These are phyloP conservation scores for Hypoxylon sp. DNA, from an alignment of 2,329 filamentous ascomycete genomes.

Conservation along the genomic window DNA sequence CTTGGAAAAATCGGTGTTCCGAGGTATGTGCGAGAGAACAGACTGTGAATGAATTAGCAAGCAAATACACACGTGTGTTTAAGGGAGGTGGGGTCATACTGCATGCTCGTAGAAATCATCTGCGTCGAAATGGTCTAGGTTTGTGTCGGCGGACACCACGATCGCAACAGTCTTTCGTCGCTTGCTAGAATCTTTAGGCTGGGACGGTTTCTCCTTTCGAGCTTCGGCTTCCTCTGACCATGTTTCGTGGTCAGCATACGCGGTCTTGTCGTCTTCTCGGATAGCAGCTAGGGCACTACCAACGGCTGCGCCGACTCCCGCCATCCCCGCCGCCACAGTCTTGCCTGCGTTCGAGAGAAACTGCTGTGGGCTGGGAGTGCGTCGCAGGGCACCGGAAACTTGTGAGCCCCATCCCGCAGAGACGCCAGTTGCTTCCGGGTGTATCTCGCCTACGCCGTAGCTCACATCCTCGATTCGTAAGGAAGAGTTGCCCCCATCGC, in stretches of 20 bases:
- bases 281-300: slow-evolving; percentile 88
- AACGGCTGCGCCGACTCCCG: slow-evolving; percentile 85
- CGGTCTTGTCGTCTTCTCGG: slow-evolving; percentile 84
- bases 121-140: slow-evolving; percentile 71
- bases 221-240: slow-evolving; percentile 93
- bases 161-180: slow-evolving; percentile 86
- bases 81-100: slow-evolving; percentile 67
- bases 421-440: slow-evolving; percentile 55
- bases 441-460: slow-evolving; percentile 59
- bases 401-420: slow-evolving; percentile 77
- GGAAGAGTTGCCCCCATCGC: slow-evolving; percentile 58
- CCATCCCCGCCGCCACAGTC: slow-evolving; percentile 84
- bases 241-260: slow-evolving; percentile 87
- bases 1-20: slow-evolving; percentile 78
- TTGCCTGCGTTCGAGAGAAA: slow-evolving; percentile 87
- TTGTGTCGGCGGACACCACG: slow-evolving; percentile 85
- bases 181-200: slow-evolving; percentile 57
- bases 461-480: slow-evolving; percentile 59
- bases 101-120: slow-evolving; percentile 81
- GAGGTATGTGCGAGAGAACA: slow-evolving; percentile 89
- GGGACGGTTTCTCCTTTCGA: slow-evolving; percentile 64
- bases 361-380: slow-evolving; percentile 89
- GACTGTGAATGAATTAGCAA: slow-evolving; percentile 67
- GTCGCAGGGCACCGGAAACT: slow-evolving; percentile 84
- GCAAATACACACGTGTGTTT: neutral